These are phyloP conservation scores for Clavulina sp. DNA, from an alignment of 768 basidiomycete species.

Conservation along the genomic window DNA sequence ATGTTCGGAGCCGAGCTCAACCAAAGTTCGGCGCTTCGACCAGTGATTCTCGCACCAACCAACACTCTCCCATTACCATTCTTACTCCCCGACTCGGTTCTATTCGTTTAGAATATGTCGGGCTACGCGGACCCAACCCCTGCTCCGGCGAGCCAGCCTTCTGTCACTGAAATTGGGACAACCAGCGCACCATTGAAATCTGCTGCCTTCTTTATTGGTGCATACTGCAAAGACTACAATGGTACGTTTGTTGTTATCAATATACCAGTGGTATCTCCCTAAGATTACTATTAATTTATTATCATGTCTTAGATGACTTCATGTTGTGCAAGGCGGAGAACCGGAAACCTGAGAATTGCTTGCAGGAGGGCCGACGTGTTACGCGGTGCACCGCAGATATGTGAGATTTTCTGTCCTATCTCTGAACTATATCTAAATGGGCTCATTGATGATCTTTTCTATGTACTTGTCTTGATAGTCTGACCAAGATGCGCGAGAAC, in stretches of 20 bases:
- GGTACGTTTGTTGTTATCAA: conserved; percentile 34
- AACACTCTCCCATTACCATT: too few relatives aligned
- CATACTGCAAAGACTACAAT: conserved; percentile 90
- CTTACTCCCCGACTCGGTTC: too few relatives aligned
- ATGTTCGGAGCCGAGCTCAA: too few relatives aligned
- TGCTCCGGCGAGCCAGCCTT: conserved; percentile 47
- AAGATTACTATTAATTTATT: neutral
- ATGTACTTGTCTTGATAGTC: conserved; percentile 28
- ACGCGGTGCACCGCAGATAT: conserved; percentile 89
- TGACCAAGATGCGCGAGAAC: conserved; percentile 83
- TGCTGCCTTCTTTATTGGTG: conserved; percentile 92
- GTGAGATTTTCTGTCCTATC: conserved; percentile 24
- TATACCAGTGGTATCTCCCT: neutral
- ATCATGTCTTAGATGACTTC: conserved; percentile 49
- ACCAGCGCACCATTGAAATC: conserved; percentile 91
- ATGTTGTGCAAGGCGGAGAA: conserved; percentile 96
- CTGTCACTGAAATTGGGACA: conserved; percentile 71
- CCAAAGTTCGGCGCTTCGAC: too few relatives aligned
- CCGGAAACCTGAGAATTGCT: conserved; percentile 76
- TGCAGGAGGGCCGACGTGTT: conserved; percentile 90
- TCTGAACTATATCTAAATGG: neutral
- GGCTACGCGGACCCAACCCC: conserved; percentile 52
- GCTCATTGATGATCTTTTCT: neutral
- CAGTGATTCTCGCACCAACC: too few relatives aligned
- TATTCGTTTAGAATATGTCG: too few relatives aligned